Evolutionary conservation across 768 basidiomycete genomes (phyloP), one percentile per base, ranked within the genome.

Genomic region (Holtermannia corniformis): DNA sequence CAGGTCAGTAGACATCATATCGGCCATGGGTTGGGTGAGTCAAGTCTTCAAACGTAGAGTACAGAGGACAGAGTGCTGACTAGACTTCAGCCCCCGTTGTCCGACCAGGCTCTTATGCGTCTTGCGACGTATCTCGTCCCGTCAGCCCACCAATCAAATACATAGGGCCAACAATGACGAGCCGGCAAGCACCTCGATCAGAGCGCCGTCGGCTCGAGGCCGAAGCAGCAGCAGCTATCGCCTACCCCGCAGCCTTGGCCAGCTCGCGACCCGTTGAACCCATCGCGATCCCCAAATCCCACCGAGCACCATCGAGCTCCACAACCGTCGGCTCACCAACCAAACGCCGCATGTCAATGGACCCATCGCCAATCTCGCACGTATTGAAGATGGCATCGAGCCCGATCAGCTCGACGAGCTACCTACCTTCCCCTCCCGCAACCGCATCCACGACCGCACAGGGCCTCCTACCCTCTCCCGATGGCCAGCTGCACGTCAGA

Each of bases 401-500:
- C n/a, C 54, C 63, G 11, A 22, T 41, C 7, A 11, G 37, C 13
- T 42, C 26, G 20, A 14, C 46, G 37, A 61, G 55, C 52, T 55
- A 52, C 41, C 60, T 56, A 40, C 7, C 46, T 47, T 21, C 50
- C 2, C 13, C 59, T 21, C 44, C 45, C 12, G 27, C 46, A 10
- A n/a, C 51, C 26, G 25, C 59, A 24, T 24, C 56, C 14, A 26
- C 46, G 5, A 37, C 59, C 2, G 41, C 26, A 7, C 52, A 3
- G 14, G 2, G 45, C 56, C 7, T 51, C 21, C 13, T 26, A n/a
- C 14, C 46, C 5, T 22, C 40, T 5, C 1, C 55, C 20, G 22
- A 48, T 27, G 19, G 50, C n/a, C 51, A 67, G 4, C 73, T 87
- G n/a, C 76, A 82, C 51, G 86, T 96, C 24, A 84, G 82, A 70